Evolutionary conservation across 345 rosid genomes (phyloP).

Genomic region (Geranium rotundifolium): DNA sequence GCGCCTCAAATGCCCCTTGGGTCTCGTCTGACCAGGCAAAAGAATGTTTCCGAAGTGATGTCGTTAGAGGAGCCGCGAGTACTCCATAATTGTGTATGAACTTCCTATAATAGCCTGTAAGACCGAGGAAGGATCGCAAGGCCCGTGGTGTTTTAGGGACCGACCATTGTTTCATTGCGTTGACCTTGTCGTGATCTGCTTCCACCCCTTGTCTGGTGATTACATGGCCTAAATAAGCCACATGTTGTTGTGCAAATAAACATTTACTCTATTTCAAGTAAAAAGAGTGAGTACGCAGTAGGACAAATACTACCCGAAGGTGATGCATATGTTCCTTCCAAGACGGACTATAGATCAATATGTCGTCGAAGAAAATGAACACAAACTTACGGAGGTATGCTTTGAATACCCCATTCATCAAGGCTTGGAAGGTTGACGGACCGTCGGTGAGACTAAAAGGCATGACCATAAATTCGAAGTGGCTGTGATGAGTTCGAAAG

Average conservation of each 20-base stretch:
- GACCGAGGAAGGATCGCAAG: neutral
- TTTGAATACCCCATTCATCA: neutral
- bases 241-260: neutral
- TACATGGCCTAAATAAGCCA: neutral
- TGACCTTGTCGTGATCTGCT: neutral
- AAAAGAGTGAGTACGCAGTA: no score
- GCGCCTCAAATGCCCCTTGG: neutral
- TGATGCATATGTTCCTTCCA: neutral
- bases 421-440: neutral
- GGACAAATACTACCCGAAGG: neutral
- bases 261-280: neutral
- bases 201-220: neutral
- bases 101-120: neutral
- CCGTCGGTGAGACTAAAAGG: neutral
- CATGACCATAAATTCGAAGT: neutral
- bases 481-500: neutral
- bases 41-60: neutral
- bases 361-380: neutral
- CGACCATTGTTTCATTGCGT: neutral
- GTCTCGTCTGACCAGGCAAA: neutral
- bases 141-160: neutral
- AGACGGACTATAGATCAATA: neutral
- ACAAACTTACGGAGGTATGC: neutral
- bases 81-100: neutral
- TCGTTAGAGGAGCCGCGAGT: neutral